Percentiles rank a stretch among this genome's conserved stretches.
Conservation (phyloP, 2,329 filamentous ascomycete genomes). For the Aureobasidium pullulans region DNA sequence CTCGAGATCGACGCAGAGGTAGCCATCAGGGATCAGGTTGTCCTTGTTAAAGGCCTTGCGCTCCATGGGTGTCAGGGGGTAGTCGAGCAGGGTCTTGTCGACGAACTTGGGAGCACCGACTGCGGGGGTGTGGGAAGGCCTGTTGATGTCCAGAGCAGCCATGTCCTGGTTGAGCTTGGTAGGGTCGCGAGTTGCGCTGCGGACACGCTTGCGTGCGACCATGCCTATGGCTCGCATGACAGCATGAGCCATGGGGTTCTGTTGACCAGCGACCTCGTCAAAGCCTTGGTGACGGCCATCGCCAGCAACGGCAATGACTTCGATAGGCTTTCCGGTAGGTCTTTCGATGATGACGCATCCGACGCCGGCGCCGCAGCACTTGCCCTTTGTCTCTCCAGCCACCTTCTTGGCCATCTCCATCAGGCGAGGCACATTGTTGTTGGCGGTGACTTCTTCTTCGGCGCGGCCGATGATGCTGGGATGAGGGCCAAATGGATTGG, state of each 20-base stretch:
- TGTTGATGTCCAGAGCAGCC: slow-evolving; percentile 23
- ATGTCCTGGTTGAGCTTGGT: slow-evolving; percentile 25
- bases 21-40: slow-evolving; percentile 67
- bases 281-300: slow-evolving; percentile 58
- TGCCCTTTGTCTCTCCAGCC: slow-evolving; percentile 51
- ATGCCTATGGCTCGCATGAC: slow-evolving; percentile 75
- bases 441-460: slow-evolving; percentile 55
- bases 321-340: slow-evolving; percentile 31
- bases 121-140: slow-evolving; percentile 21
- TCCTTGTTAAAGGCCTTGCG: slow-evolving; percentile 54
- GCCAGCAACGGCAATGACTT: slow-evolving; percentile 65
- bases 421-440: slow-evolving; percentile 48
- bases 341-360: slow-evolving; percentile 71
- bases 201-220: slow-evolving; percentile 55
- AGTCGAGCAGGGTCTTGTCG: slow-evolving; percentile 58
- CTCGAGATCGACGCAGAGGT: slow-evolving; percentile 88
- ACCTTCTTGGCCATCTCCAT: slow-evolving; percentile 60
- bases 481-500: slow-evolving; percentile 78
- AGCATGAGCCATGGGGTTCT: slow-evolving; percentile 69
- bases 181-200: slow-evolving; percentile 22
- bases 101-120: slow-evolving; percentile 22
- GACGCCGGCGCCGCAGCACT: slow-evolving; percentile 59
- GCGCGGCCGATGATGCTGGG: slow-evolving; percentile 65
- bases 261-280: slow-evolving; percentile 10
- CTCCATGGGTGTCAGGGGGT: slow-evolving; percentile 62